Conservation (phyloP, 2,329 filamentous ascomycete genomes). For the Xylariaceae sp. region DNA sequence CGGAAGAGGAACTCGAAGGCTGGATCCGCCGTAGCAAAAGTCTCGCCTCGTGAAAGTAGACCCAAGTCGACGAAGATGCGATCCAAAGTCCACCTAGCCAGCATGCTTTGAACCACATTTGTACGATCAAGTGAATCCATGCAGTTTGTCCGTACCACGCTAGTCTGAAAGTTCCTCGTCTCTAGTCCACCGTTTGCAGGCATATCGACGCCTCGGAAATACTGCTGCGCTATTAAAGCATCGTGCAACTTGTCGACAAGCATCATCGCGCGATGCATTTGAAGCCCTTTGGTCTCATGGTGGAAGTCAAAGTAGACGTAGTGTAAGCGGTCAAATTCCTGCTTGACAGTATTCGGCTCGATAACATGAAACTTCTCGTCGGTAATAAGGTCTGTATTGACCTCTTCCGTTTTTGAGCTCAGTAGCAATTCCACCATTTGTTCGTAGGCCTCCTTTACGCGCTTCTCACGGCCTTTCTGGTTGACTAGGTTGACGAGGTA, state of each 20-base stretch:
- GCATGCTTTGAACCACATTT: conserved; percentile 97
- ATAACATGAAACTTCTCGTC: conserved; percentile 84
- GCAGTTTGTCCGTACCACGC: conserved; percentile 95
- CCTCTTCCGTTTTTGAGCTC: conserved; percentile 69
- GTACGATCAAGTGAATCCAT: conserved; percentile 99
- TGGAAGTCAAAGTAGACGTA: conserved; percentile 99
- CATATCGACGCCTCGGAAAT: conserved; percentile 91
- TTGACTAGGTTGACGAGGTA: conserved; percentile 98
- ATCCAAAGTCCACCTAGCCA: conserved; percentile 87
- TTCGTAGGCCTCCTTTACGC: conserved; percentile 93
- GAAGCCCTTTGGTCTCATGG: conserved; percentile 92
- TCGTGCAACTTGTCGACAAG: conserved; percentile 83
- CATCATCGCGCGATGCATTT: conserved; percentile 89
- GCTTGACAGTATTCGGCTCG: conserved; percentile 62
- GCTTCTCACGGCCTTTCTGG: conserved; percentile 88
- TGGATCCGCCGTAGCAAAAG: conserved; percentile 76
- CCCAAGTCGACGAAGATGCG: conserved; percentile 88
- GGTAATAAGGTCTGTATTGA: conserved; percentile 69
- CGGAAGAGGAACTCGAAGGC: conserved; percentile 92
- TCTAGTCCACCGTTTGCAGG: conserved; percentile 80
- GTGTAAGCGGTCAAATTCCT: conserved; percentile 83
- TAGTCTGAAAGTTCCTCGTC: conserved; percentile 80
- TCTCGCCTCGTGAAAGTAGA: conserved; percentile 76
- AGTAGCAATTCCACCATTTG: conserved; percentile 81
- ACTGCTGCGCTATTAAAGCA: conserved; percentile 79